Evolutionary conservation across 2,329 filamentous ascomycete genomes (phyloP).

Genomic region (Sporothrix luriei): DNA sequence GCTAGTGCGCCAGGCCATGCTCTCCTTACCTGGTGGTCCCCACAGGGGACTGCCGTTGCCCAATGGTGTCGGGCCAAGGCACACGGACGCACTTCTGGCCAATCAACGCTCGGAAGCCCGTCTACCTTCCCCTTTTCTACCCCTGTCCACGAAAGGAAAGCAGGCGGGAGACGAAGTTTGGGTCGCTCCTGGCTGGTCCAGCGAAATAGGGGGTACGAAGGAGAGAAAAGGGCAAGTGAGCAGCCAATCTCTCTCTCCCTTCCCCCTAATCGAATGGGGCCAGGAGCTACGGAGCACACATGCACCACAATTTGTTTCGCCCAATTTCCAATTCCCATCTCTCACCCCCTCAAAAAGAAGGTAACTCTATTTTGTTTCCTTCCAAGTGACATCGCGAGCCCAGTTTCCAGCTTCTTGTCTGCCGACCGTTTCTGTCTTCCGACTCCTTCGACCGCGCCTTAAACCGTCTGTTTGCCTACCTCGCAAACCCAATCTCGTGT

Average conservation of each 20-base stretch:
- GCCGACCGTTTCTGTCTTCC: constrained; percentile 9
- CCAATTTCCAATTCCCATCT: constrained; percentile 32
- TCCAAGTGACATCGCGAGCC: constrained; percentile 32
- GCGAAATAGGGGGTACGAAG: constrained; percentile 32
- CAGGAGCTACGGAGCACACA: constrained; percentile 28
- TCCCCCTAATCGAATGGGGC: constrained; percentile 32
- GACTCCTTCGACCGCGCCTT: constrained; percentile 1
- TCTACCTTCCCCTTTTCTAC: constrained; percentile 33
- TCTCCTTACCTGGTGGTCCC: constrained; percentile 19
- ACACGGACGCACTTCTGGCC: constrained; percentile 25
- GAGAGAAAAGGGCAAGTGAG: constrained; percentile 23
- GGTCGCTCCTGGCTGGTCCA: constrained; percentile 28
- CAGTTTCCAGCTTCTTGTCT: constrained; percentile 23
- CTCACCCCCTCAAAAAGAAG: constrained; percentile 26
- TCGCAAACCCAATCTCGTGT: constrained; percentile 2
- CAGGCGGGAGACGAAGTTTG: constrained; percentile 19
- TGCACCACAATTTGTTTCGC: constrained; percentile 33
- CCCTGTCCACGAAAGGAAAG: constrained; percentile 32
- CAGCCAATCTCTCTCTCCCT: constrained; percentile 29
- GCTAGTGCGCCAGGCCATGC: constrained; percentile 31
- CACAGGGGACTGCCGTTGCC: constrained; percentile 27
- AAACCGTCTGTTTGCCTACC: background rate
- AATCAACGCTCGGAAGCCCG: constrained; percentile 24
- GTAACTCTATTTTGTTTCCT: constrained; percentile 31
- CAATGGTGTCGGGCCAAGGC: constrained; percentile 27